These are phyloP conservation scores for Hanseniaspora pseudoguilliermondii DNA, from an alignment of 805 yeast genomes.

Conservation along the genomic window DNA sequence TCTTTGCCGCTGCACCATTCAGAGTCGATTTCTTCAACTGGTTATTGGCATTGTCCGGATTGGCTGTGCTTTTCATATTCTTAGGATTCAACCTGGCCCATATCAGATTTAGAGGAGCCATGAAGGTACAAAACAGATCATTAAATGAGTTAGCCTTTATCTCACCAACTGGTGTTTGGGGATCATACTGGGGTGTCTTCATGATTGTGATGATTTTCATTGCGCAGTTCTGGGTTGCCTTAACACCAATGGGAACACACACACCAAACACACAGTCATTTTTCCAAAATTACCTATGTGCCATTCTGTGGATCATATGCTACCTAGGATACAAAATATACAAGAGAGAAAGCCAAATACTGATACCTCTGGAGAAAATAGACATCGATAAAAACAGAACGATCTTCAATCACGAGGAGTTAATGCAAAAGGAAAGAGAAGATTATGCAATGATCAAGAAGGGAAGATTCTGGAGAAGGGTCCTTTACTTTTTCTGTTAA, in stretches of 20 bases:
- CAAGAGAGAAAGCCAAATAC: conserved; percentile 27
- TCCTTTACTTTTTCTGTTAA: background rate
- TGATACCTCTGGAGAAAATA: conserved; percentile 28
- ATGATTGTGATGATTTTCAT: conserved; percentile 45
- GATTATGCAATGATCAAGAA: conserved; percentile 21
- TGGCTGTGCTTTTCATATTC: conserved; percentile 44
- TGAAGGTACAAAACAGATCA: conserved; percentile 42
- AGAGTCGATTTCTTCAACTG: conserved; percentile 41
- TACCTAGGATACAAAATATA: conserved; percentile 40
- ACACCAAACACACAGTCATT: conserved; percentile 30
- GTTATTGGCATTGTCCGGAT: conserved; percentile 42
- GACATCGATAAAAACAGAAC: conserved; percentile 36
- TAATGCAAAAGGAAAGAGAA: conserved; percentile 27
- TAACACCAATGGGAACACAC: conserved; percentile 41
- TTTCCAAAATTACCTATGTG: conserved; percentile 42
- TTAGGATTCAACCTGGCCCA: conserved; percentile 39
- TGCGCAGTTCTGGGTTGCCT: conserved; percentile 69
- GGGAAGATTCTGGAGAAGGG: conserved; percentile 12
- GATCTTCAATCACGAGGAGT: conserved; percentile 26
- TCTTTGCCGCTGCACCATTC: conserved; percentile 38
- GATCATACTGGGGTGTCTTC: conserved; percentile 46
- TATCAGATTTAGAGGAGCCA: conserved; percentile 43
- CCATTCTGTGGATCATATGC: conserved; percentile 31
- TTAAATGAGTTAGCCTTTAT: conserved; percentile 50
- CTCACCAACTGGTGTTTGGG: conserved; percentile 50